A percentile compares a stretch with the other conserved stretches of the same genome.
These are phyloP conservation scores for Malus sylvestris DNA, from an alignment of 306 rosid species.

Conservation along the genomic window DNA sequence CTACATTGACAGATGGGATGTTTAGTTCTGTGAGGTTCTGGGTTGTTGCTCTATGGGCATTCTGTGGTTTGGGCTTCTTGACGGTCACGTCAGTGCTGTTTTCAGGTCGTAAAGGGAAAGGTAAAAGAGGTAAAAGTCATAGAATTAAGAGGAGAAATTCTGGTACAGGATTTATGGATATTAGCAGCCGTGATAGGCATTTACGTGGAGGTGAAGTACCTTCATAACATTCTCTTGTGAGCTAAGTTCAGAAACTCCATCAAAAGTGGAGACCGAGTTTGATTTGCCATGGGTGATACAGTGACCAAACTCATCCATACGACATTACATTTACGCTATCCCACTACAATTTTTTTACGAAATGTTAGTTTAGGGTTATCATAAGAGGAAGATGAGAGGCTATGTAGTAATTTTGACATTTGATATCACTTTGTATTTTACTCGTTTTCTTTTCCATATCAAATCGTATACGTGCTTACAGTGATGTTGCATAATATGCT, in stretches of 20 bases:
- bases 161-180: conserved; percentile 46
- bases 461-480: neutral
- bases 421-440: neutral
- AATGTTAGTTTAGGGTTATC: neutral
- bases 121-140: conserved; percentile 46
- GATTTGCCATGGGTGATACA: neutral
- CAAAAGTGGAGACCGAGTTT: neutral
- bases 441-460: neutral
- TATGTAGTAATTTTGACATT: neutral
- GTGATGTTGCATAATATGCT: neutral
- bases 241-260: neutral
- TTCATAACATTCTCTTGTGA: neutral
- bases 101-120: conserved; percentile 53
- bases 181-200: conserved; percentile 54
- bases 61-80: conserved; percentile 73
- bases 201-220: conserved; percentile 35
- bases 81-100: conserved; percentile 36
- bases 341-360: neutral
- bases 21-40: conserved; percentile 68
- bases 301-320: neutral
- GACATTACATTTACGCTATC: neutral
- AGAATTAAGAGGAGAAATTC: conserved; percentile 62
- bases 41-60: conserved; percentile 69
- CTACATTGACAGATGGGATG: conserved; percentile 40
- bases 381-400: neutral